phyloP scores from a whole-genome alignment of 345 rosid genomes.

The Populus davidiana region DNA sequence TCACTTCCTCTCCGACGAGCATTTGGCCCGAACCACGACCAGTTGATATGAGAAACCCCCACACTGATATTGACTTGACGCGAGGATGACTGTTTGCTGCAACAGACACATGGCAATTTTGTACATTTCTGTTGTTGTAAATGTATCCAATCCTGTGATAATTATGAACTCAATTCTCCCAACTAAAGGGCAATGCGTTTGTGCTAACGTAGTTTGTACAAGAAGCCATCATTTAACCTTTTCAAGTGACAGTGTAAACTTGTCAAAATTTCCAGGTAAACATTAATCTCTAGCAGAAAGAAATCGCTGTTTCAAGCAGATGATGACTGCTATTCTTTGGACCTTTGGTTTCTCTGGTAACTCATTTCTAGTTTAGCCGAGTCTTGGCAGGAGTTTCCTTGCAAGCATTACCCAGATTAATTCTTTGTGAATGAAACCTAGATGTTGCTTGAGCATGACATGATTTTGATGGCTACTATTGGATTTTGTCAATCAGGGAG shows the following conservation, averaged over 20 bases:
- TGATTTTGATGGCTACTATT: background rate
- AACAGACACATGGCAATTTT: slow-evolving; percentile 56
- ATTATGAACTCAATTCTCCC: slow-evolving; percentile 21
- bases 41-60: slow-evolving; percentile 67
- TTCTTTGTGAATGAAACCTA: background rate
- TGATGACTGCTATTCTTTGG: background rate
- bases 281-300: slow-evolving; percentile 16
- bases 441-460: background rate
- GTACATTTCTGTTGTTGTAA: slow-evolving; percentile 72
- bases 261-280: background rate
- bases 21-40: slow-evolving; percentile 66
- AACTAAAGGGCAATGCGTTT: slow-evolving; percentile 20
- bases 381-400: background rate
- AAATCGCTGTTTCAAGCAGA: background rate
- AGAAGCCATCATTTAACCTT: slow-evolving; percentile 7
- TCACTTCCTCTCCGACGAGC: slow-evolving; percentile 44
- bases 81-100: slow-evolving; percentile 66
- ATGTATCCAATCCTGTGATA: slow-evolving; percentile 30
- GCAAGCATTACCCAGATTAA: background rate
- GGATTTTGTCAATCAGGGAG: background rate
- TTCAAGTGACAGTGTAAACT: slow-evolving; percentile 14
- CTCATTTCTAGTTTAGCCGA: background rate
- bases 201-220: slow-evolving; percentile 44
- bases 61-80: slow-evolving; percentile 81
- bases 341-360: background rate